Evolutionary conservation across 2,329 filamentous ascomycete genomes (phyloP), one percentile per base, ranked within the genome.

Genomic region (Byssoonygena ceratinophila): DNA sequence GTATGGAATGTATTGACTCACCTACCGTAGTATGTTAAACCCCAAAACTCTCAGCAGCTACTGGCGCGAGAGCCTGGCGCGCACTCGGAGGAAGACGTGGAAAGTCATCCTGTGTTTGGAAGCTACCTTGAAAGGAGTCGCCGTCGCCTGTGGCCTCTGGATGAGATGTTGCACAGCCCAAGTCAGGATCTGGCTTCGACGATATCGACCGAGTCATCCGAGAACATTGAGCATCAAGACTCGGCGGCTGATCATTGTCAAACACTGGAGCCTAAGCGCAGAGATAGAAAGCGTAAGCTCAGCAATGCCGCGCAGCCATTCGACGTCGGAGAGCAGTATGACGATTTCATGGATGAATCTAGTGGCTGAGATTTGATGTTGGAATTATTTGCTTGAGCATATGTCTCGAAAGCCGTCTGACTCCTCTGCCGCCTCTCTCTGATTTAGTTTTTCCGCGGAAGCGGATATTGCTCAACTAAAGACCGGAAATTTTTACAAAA

Each of bases 271-370:
- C 20, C 22, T 23, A 31, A 45, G 22, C 34, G 5, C 41, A 39
- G 20, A n/a, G 29, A 27, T 9, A 65, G 63, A 54, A 59, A 56
- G 32, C 61, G 63, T 49, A 66, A 64, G 51, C 61, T 65, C 27
- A 66, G 64, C 59, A 65, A 65, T 43, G 63, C 60, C 41, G 54
- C 54, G n/a, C 57, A 60, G 31, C 58, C 63, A 16, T 59, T 66
- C 49, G 63, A 66, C 53, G 57, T 66, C 48, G 62, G 63, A 16
- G 53, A 55, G 8, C 53, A 48, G 1, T 37, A 25, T 34, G 43
- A 53, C 27, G 36, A 44, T 6, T 25, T 41, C 14, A 46, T 29
- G 11, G 40, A 47, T 11, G 43, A 29, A 27, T 32, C 27, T 11
- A 37, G 45, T 29, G 25, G 18, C 16, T 47, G 32, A 46, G 16